These are phyloP conservation scores for Crotalaria pallida DNA, from an alignment of 306 rosid species.

Conservation along the genomic window DNA sequence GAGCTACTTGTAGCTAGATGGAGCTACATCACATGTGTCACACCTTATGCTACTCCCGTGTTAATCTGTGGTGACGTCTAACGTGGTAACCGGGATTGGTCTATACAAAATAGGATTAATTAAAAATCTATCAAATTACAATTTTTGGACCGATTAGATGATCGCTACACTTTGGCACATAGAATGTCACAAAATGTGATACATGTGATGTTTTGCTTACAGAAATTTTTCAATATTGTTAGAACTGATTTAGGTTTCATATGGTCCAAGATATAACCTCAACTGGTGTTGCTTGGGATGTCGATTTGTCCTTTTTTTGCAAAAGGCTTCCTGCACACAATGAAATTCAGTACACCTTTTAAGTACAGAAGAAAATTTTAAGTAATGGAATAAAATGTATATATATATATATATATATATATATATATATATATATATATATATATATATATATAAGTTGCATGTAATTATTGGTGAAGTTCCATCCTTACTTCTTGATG, in stretches of 20 bases:
- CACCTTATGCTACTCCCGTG: too few relatives aligned
- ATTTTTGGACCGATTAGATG: too few relatives aligned
- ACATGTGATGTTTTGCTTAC: too few relatives aligned
- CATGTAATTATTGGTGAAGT: background rate
- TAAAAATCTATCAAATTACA: too few relatives aligned
- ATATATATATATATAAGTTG: background rate
- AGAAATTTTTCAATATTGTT: background rate
- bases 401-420: too few relatives aligned
- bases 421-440: too few relatives aligned
- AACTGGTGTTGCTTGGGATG: conserved; percentile 17
- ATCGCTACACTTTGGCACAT: too few relatives aligned
- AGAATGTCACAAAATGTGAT: too few relatives aligned
- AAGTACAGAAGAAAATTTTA: background rate
- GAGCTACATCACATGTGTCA: too few relatives aligned
- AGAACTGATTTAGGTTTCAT: background rate
- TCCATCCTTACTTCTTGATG: conserved; percentile 35
- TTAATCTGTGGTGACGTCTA: too few relatives aligned
- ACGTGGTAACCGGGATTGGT: too few relatives aligned
- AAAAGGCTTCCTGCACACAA: conserved; percentile 32
- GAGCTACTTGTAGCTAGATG: background rate
- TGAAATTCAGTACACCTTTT: background rate
- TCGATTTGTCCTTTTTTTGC: conserved; percentile 20
- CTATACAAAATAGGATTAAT: too few relatives aligned
- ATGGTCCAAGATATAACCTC: conserved; percentile 11
- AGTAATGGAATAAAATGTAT: background rate